Conservation (phyloP, 2,329 filamentous ascomycete genomes). For the Diaporthe eres region DNA sequence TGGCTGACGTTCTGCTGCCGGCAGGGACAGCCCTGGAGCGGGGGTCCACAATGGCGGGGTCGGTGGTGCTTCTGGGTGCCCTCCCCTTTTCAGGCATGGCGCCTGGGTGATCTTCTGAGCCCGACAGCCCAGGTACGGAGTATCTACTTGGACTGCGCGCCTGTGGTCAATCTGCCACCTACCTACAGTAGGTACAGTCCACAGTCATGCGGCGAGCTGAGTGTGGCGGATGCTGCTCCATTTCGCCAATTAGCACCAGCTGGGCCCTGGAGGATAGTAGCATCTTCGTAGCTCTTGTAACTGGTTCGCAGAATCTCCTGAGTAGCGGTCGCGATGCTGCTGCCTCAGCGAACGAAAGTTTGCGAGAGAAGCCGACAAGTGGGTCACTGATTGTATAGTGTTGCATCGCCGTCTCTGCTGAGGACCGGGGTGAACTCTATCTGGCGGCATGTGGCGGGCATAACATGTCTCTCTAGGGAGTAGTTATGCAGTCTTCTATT, state of each 20-base stretch:
- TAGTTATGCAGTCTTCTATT: neutral
- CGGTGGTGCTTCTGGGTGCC: neutral
- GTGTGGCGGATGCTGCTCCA: no score
- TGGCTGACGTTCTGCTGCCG: slow-evolving; percentile 43
- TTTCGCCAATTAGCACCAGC: neutral
- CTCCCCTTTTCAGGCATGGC: slow-evolving; percentile 5
- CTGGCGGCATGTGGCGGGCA: slow-evolving; percentile 10
- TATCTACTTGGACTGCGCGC: neutral
- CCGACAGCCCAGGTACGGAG: neutral
- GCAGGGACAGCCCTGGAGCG: slow-evolving; percentile 31
- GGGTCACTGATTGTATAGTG: neutral
- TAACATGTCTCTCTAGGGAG: neutral
- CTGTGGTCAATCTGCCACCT: neutral
- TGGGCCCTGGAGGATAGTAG: neutral
- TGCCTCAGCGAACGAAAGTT: neutral
- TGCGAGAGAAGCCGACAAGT: slow-evolving; percentile 2
- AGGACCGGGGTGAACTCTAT: slow-evolving; percentile 9
- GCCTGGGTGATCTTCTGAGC: neutral
- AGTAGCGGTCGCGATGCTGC: neutral
- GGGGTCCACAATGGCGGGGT: slow-evolving; percentile 25
- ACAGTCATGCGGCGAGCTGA: neutral
- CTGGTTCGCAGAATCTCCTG: neutral
- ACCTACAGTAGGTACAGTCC: no score
- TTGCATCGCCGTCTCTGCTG: neutral
- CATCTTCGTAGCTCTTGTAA: no score